Percentiles rank a stretch among this genome's conserved stretches.
Conservation (phyloP, 31 red algal species). For the Odonthalia washingtoniensis region DNA sequence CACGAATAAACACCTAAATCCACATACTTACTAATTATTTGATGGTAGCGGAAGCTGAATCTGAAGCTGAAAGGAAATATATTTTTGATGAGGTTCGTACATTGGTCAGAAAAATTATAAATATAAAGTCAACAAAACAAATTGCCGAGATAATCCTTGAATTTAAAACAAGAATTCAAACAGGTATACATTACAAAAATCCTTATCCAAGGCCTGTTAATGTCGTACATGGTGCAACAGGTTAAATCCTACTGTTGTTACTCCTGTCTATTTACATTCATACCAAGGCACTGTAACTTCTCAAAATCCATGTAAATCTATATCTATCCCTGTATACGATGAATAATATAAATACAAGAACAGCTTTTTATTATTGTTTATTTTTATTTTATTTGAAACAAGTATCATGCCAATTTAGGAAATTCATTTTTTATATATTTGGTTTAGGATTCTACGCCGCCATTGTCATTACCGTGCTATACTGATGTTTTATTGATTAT, state of each 20-base stretch:
- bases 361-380: no score
- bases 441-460: no score
- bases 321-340: not conserved
- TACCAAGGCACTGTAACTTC: conserved; percentile 37
- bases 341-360: no score
- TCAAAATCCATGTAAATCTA: not conserved
- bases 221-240: conserved; percentile 80
- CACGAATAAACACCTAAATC: no score
- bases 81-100: conserved; percentile 62
- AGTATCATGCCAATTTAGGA: no score
- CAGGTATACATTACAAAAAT: conserved; percentile 86
- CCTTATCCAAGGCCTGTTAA: conserved; percentile 85
- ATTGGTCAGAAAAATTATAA: conserved; percentile 60
- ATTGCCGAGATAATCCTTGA: conserved; percentile 84
- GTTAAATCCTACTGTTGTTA: conserved; percentile 69
- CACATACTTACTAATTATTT: no score
- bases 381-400: no score
- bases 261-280: conserved; percentile 83
- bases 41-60: no score
- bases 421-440: no score
- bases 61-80: conserved; percentile 71
- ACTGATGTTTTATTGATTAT: no score
- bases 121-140: conserved; percentile 19
- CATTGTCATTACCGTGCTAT: no score
- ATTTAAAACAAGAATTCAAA: conserved; percentile 69